Conservation (phyloP, 192 early-diverging fungal species). For the Linnemannia zychae region DNA sequence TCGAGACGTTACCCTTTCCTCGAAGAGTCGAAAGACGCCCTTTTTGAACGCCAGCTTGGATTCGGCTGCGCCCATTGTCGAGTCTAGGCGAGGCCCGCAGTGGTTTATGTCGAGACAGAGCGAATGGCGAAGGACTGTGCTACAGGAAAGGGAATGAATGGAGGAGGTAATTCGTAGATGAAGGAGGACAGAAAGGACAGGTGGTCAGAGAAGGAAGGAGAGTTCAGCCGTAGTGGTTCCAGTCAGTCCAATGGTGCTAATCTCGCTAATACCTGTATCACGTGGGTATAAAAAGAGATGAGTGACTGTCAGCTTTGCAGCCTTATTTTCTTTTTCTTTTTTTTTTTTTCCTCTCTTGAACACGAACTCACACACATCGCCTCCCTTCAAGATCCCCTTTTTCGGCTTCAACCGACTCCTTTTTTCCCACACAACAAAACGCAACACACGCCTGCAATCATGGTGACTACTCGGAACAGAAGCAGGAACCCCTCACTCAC, state of each 20-base stretch:
- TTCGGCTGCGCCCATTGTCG: slow-evolving; percentile 87
- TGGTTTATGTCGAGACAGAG: background rate
- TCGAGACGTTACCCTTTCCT: slow-evolving; percentile 74
- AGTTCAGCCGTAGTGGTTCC: too few species aligned
- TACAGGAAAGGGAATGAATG: background rate
- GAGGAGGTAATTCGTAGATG: background rate
- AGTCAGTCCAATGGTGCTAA: too few species aligned
- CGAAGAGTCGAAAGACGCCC: slow-evolving; percentile 86
- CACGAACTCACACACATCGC: background rate
- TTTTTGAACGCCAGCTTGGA: slow-evolving; percentile 91
- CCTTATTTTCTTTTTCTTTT: background rate
- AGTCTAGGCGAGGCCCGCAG: background rate
- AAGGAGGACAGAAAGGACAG: background rate
- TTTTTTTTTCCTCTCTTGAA: background rate
- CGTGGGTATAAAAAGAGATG: background rate
- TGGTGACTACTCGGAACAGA: slow-evolving; percentile 39
- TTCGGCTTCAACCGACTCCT: background rate
- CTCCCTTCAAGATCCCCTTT: background rate
- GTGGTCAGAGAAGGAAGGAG: background rate
- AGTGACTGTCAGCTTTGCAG: background rate
- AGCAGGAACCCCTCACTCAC: slow-evolving; percentile 7
- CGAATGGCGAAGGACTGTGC: background rate
- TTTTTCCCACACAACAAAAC: background rate
- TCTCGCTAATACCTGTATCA: background rate
- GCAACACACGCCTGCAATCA: background rate